phyloP scores from a whole-genome alignment of 2,329 filamentous ascomycete genomes.

The Claviceps lovelessii region DNA sequence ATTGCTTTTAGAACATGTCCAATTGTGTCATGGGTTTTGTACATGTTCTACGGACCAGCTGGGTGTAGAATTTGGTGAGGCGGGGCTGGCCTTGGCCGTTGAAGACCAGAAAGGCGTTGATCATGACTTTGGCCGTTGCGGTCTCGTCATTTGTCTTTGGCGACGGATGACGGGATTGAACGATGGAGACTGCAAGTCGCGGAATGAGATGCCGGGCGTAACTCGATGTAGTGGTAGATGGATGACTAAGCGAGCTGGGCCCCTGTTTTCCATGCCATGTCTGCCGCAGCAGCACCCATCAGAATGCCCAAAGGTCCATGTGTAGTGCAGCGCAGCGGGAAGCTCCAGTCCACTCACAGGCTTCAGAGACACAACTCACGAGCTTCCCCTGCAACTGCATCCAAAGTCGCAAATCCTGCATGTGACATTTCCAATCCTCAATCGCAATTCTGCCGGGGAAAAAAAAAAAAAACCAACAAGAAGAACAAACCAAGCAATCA shows the following conservation, averaged over 20 bases:
- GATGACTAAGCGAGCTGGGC: background rate
- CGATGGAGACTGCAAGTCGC: background rate
- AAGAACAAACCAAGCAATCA: no score
- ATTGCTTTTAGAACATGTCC: background rate
- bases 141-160: background rate
- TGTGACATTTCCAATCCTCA: background rate
- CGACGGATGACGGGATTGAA: background rate
- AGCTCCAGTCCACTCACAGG: background rate
- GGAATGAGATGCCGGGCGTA: background rate
- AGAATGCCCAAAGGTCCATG: no score
- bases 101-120: constrained; percentile 97
- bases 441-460: background rate
- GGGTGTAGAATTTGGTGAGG: constrained; percentile 96
- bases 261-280: background rate
- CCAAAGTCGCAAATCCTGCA: background rate
- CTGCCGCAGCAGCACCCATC: background rate
- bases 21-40: background rate
- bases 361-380: background rate
- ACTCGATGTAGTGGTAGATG: background rate
- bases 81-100: constrained; percentile 96
- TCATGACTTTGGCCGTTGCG: constrained; percentile 45
- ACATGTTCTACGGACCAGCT: constrained; percentile 46
- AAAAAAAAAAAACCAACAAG: background rate
- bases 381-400: background rate
- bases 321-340: background rate